phyloP scores from a whole-genome alignment of 225 moss, liverwort and hornwort genomes.

The Sphagnum tenellum region DNA sequence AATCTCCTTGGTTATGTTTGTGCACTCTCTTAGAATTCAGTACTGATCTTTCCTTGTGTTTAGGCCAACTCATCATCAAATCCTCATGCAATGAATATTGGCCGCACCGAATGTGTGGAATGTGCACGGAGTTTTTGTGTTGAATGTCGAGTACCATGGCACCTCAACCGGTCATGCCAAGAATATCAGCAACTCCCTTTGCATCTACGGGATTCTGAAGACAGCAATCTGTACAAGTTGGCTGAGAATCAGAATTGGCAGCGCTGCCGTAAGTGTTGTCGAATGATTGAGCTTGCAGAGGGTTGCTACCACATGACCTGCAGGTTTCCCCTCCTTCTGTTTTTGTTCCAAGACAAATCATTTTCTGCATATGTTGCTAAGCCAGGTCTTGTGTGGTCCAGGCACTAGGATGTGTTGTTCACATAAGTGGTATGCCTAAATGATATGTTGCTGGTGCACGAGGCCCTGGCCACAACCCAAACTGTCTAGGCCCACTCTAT shows the following conservation, averaged over 20 bases:
- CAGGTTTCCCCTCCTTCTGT: slow-evolving; percentile 34
- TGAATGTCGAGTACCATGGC: slow-evolving; percentile 91
- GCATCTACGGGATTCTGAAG: slow-evolving; percentile 61
- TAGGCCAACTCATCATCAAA: slow-evolving; percentile 35
- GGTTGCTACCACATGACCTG: slow-evolving; percentile 98
- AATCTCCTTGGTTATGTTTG: too few relatives aligned
- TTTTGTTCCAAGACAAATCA: neutral
- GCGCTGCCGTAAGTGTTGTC: slow-evolving; percentile 76
- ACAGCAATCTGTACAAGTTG: slow-evolving; percentile 71
- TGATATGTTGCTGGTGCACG: too few relatives aligned
- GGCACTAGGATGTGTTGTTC: too few relatives aligned
- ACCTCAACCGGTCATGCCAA: slow-evolving; percentile 56
- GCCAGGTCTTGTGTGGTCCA: too few relatives aligned
- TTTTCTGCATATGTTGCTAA: too few relatives aligned
- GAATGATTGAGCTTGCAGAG: slow-evolving; percentile 82
- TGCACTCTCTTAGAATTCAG: too few relatives aligned
- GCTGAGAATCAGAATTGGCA: slow-evolving; percentile 89
- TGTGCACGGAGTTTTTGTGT: slow-evolving; percentile 74
- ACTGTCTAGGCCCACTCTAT: too few relatives aligned
- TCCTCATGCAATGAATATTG: slow-evolving; percentile 6
- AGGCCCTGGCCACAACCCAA: too few relatives aligned
- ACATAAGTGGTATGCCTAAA: too few relatives aligned
- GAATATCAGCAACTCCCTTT: slow-evolving; percentile 70
- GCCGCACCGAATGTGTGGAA: slow-evolving; percentile 40
- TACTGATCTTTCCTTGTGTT: neutral